Base-by-base conservation (phyloP, 208 protist genomes). In the Tritrichomonas foetus region DNA sequence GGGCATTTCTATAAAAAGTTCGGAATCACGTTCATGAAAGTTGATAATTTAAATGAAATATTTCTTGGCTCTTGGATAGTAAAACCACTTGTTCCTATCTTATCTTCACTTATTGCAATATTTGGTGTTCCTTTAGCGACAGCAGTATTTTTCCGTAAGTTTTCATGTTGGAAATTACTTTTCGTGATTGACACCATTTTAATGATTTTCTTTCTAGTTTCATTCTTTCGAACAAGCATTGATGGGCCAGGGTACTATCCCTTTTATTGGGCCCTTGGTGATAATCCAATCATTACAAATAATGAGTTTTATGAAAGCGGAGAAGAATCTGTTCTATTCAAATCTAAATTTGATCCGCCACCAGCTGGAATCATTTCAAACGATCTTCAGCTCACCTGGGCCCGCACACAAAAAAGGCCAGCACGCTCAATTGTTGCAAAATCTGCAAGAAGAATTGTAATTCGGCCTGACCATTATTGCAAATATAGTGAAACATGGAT, bases 381-480 rank as follows among this genome's bases (percentile, higher is more conserved):
- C 0, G 22, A 53, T 33, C 11, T 8, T 5, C 78, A 89, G 57
- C 39, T 39, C 20, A 89, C 33, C 9, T 89, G 78, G 78, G 44
- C 78, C 8, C 41, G 47, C 33, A 49, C 33, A 57, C 8, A 30
- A 39, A 11, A 25, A 57, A 25, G 44, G 27, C 78, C 78, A 22
- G 47, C 78, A 36, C 41, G 78, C 25, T 89, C 41, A 16, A 89
- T 89, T 39, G 22, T 89, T 33, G 33, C 78, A 1, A 89, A 89
- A 57, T 61, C 47, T 39, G 41, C 78, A 89, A n/a, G 47, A 33
- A 25, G 78, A 9, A 53, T 89, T 39, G 78, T 89, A 27, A 89
- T 89, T 89, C 44, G 47, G 22, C 78, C 78, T 11, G 78, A 89
- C 16, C 78, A 89, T 39, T 89, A 53, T 33, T 89, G 78, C 39